Evolutionary conservation across 768 basidiomycete genomes (phyloP).

Genomic region (Agrocybe pediades): DNA sequence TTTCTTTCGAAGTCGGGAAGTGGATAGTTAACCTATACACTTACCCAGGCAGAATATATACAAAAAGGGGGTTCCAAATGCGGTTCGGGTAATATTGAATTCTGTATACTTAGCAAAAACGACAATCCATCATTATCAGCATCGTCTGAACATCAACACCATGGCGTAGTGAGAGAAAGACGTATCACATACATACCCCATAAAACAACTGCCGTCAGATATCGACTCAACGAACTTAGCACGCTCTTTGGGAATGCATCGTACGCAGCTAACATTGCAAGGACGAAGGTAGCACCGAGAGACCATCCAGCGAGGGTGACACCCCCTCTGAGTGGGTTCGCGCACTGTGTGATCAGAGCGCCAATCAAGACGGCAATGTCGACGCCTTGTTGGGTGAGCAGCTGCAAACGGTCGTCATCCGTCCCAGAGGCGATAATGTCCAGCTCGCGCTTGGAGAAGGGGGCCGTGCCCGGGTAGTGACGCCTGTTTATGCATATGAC

Average conservation of each 20-base stretch:
- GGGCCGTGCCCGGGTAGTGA: slow-evolving; percentile 36
- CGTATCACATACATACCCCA: too few relatives aligned
- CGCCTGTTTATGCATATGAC: slow-evolving; percentile 38
- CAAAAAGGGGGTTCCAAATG: too few relatives aligned
- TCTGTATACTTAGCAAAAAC: too few relatives aligned
- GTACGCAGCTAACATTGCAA: slow-evolving; percentile 22
- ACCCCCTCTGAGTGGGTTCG: slow-evolving; percentile 31
- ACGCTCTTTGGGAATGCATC: slow-evolving; percentile 18
- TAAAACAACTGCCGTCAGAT: slow-evolving; percentile 20
- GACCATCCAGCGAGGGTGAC: slow-evolving; percentile 37
- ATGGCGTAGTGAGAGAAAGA: too few relatives aligned
- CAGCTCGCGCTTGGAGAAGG: slow-evolving; percentile 29
- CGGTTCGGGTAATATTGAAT: too few relatives aligned
- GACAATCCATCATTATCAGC: too few relatives aligned
- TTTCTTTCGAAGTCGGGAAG: too few relatives aligned
- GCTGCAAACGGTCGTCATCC: slow-evolving; percentile 21
- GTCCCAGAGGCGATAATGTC: slow-evolving; percentile 17
- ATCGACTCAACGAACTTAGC: slow-evolving; percentile 11
- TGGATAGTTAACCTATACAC: too few relatives aligned
- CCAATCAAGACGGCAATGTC: slow-evolving; percentile 35
- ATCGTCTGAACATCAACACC: too few relatives aligned
- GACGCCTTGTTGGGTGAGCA: slow-evolving; percentile 27
- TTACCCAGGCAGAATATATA: too few relatives aligned
- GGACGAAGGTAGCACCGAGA: slow-evolving; percentile 24
- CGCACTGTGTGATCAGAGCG: slow-evolving; percentile 27